Evolutionary conservation across 371 early-diverging fungal species (phyloP), one percentile per base, ranked within the genome.

Genomic region (Saksenaea vasiformis): DNA sequence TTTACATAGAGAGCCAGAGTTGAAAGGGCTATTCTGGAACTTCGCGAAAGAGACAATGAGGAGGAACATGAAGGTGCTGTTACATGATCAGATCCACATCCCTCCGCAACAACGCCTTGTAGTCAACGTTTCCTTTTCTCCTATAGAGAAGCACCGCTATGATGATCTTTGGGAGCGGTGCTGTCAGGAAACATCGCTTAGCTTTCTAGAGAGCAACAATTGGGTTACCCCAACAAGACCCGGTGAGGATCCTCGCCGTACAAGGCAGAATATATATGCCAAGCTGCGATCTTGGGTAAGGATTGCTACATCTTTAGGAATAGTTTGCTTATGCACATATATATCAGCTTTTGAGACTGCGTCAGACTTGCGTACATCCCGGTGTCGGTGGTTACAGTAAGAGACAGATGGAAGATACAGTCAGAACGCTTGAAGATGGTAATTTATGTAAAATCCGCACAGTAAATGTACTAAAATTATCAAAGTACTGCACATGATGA

Each of bases 81-180:
- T 89, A 8, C 61, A 64, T 15, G 68, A 67, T 10, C 89, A 91
- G 54, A 67, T 90, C 15, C 68, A 72, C 8, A 74, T 91, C 0
- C 91, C 91, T 0, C 67, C 69, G 4, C 91, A 91, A 60, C 36
- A 62, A 14, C 70, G 86, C 13, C 58, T 69, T 19, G 66, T 79
- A 1, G 74, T 86, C 22, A 73, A 78, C 14, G 67, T 91, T 3
- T 67, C 75, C 0, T 87, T 89, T 57, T 75, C 85, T 3, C 68
- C 76, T 0, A 79, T 89, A 47, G 90, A 91, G 65, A 78, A 80
- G 51, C 73, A 79, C 41, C 89, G 87, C 63, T 91, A 91, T 61
- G 77, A 80, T 31, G 84, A 87, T 55, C 66, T 86, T 7, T 78
- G 75, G 74, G 78, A 82, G 22, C 61, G 68, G 27, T 86, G 85